Conservation (phyloP, 2,329 filamentous ascomycete species). For the Capronia americana region DNA sequence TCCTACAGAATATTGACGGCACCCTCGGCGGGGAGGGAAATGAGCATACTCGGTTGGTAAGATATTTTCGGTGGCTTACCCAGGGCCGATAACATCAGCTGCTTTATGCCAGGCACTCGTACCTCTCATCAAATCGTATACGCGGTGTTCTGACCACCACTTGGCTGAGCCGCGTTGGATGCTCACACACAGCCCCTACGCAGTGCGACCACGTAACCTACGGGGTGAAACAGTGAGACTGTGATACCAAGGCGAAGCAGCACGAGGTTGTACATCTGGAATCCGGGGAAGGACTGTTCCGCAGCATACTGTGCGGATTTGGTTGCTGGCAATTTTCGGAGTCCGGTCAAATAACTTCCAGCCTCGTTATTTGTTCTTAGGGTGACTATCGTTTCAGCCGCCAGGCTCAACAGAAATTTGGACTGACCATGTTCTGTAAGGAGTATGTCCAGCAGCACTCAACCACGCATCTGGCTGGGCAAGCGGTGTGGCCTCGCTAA, state of each 20-base stretch:
- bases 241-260: slow-evolving; percentile 5
- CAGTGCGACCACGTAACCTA: slow-evolving; percentile 7
- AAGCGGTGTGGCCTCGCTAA: slow-evolving; percentile 20
- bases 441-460: not conserved
- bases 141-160: slow-evolving; percentile 14
- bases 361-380: not conserved
- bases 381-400: not conserved
- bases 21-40: not conserved
- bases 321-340: not conserved
- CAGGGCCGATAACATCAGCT: not conserved
- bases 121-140: slow-evolving; percentile 2
- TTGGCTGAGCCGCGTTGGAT: not conserved
- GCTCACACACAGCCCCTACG: slow-evolving; percentile 8
- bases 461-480: not conserved
- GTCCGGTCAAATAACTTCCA: not conserved
- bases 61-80: slow-evolving; percentile 1
- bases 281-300: not conserved
- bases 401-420: not conserved
- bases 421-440: not conserved
- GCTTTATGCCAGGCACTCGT: not conserved
- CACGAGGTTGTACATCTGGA: not conserved
- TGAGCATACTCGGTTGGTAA: not conserved
- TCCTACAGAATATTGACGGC: too few species aligned
- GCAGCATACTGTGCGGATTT: not conserved
- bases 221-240: slow-evolving; percentile 7